phyloP scores from a whole-genome alignment of 208 protist species.

The Kentomonas sorsogonicus region DNA sequence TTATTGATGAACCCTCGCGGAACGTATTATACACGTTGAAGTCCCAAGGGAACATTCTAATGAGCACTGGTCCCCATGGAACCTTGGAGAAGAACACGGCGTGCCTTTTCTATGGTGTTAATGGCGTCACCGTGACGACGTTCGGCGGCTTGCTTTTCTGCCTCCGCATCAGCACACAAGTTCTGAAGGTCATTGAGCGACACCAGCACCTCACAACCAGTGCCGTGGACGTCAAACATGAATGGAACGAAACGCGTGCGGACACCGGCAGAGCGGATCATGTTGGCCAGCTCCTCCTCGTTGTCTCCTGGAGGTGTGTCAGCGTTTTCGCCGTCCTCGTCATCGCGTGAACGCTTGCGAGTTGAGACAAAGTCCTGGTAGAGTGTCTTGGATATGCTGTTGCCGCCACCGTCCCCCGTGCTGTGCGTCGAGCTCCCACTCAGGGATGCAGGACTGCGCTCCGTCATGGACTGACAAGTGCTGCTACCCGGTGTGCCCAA shows the following conservation, averaged over 20 bases:
- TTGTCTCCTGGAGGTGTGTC: neutral
- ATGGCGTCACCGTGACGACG: conserved; percentile 37
- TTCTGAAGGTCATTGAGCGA: conserved; percentile 47
- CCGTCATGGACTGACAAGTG: too few species aligned
- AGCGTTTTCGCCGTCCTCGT: conserved; percentile 4
- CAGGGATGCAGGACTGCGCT: conserved; percentile 21
- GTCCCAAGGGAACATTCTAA: too few species aligned
- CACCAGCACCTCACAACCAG: conserved; percentile 41
- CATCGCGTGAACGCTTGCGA: neutral
- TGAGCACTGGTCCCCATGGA: too few species aligned
- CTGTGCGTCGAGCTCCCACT: neutral
- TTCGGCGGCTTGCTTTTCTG: conserved; percentile 40
- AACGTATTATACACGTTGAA: too few species aligned
- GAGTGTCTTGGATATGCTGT: neutral
- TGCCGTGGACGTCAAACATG: conserved; percentile 41
- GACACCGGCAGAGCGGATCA: neutral
- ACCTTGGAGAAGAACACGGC: conserved; percentile 36
- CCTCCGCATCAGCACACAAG: conserved; percentile 48
- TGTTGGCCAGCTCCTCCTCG: conserved; percentile 2
- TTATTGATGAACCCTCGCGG: too few species aligned
- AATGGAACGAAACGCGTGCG: conserved; percentile 57
- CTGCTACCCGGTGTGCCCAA: conserved; percentile 32
- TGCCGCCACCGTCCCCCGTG: conserved; percentile 4
- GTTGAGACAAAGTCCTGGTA: neutral
- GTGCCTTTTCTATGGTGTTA: conserved; percentile 43